phyloP scores from a whole-genome alignment of 805 yeast genomes.

The Zygosaccharomyces lentus region DNA sequence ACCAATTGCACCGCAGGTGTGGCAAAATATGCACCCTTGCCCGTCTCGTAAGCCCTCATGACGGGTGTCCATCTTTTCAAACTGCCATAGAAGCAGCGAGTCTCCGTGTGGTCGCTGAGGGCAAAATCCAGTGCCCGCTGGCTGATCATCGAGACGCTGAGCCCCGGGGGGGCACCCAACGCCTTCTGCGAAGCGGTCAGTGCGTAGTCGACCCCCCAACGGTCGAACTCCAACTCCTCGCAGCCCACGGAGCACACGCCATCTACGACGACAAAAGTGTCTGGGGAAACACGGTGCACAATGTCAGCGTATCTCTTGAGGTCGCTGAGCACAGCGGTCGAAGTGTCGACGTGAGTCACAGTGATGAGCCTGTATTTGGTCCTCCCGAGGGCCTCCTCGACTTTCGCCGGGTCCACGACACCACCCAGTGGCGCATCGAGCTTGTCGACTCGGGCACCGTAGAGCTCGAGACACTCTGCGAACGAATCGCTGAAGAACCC shows the following conservation, averaged over 20 bases:
- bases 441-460: slow-evolving; percentile 72
- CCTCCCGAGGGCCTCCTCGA: slow-evolving; percentile 51
- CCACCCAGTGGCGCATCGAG: slow-evolving; percentile 72
- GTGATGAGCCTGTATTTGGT: slow-evolving; percentile 65
- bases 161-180: slow-evolving; percentile 89
- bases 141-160: slow-evolving; percentile 71
- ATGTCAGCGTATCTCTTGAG: slow-evolving; percentile 57
- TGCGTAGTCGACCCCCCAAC: slow-evolving; percentile 85
- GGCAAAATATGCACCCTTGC: slow-evolving; percentile 77
- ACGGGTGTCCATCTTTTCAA: slow-evolving; percentile 84
- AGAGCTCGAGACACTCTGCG: slow-evolving; percentile 67
- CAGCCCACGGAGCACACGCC: slow-evolving; percentile 94
- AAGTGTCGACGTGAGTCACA: slow-evolving; percentile 93
- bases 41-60: slow-evolving; percentile 79
- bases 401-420: slow-evolving; percentile 50
- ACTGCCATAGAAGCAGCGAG: slow-evolving; percentile 47
- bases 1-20: slow-evolving; percentile 91
- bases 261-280: slow-evolving; percentile 79
- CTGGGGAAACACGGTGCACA: slow-evolving; percentile 67
- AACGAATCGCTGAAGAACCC: slow-evolving; percentile 86
- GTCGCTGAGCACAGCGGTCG: slow-evolving; percentile 85
- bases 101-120: slow-evolving; percentile 36
- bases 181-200: slow-evolving; percentile 95
- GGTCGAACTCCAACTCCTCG: slow-evolving; percentile 78
- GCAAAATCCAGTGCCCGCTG: slow-evolving; percentile 68